A percentile compares a stretch with the other conserved stretches of the same genome.
Evolutionary conservation across 371 early-diverging fungal species (phyloP).

Genomic region (Syncephalastrum racemosum): DNA sequence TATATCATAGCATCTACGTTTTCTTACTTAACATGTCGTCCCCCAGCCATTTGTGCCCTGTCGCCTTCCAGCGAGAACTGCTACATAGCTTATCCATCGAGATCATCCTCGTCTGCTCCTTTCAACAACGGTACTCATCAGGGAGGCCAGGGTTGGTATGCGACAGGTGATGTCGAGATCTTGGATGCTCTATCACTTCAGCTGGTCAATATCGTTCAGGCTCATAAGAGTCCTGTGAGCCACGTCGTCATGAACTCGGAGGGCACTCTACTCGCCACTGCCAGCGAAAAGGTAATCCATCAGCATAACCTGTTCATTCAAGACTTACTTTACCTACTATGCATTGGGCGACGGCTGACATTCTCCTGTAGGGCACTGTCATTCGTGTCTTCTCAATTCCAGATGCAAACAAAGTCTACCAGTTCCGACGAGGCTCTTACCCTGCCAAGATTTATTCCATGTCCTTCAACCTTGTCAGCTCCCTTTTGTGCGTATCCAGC

Average conservation of each 20-base stretch:
- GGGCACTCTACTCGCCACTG: constrained; percentile 92
- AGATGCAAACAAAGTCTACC: constrained; percentile 84
- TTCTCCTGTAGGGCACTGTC: constrained; percentile 79
- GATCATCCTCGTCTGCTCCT: constrained; percentile 51
- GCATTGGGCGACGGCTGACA: background rate
- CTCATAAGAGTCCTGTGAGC: constrained; percentile 88
- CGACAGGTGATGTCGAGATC: constrained; percentile 82
- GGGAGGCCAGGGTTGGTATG: constrained; percentile 1
- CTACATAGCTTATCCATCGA: constrained; percentile 90
- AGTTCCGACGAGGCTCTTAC: constrained; percentile 94
- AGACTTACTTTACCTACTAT: too few relatives aligned
- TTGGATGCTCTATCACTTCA: constrained; percentile 86
- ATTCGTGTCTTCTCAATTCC: constrained; percentile 94
- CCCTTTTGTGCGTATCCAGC: constrained; percentile 84
- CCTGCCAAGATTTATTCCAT: constrained; percentile 90
- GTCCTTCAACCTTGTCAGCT: constrained; percentile 81
- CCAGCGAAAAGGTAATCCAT: constrained; percentile 83
- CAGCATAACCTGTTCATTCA: too few relatives aligned
- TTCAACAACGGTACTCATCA: constrained; percentile 20
- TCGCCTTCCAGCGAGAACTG: constrained; percentile 94
- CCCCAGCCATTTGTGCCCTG: constrained; percentile 83
- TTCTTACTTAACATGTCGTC: background rate
- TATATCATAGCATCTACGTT: background rate
- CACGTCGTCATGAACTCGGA: constrained; percentile 85
- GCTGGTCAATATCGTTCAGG: constrained; percentile 88